Evolutionary conservation across 2,329 filamentous ascomycete genomes (phyloP), one percentile per base, ranked within the genome.

Genomic region (Diaporthe caulivora): DNA sequence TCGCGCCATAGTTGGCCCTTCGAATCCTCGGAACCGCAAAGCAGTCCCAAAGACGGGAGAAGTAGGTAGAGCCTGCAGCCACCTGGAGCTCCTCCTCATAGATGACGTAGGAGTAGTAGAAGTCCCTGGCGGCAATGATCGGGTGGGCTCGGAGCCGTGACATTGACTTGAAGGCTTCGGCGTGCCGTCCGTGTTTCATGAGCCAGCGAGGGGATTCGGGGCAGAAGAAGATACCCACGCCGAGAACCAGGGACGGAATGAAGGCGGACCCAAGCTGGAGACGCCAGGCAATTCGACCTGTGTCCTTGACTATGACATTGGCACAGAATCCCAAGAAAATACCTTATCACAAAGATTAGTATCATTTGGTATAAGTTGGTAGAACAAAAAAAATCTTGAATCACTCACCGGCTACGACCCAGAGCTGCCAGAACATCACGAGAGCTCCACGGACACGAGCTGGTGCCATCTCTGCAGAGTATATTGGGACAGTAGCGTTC

Each of bases 1-100:
- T 93, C 0, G 94, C 93, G 8, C 94, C 94, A 40, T 93, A 86
- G 4, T 92, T 95, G 3, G 95, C 95, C 53, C 92, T 88, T 18
- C 92, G 89, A 15, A 93, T 86, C 60, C 93, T 89, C 1, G 92
- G 91, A 72, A 94, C 88, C 15, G 90, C 93, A 78, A 94, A 93
- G 1, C 92, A 84, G 79, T 94, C 89, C 49, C 87, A 77, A 76
- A 94, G 91, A 21, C 92, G 89, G 29, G 85, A 88, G 65, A 90
- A 44, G 78, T 93, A 92, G 81, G 87, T 92, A 77, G 83, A 88
- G 8, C 86, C 78, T 1, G 65, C 64, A 4, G 65, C 34, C 42
- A 81, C 83, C 26, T 86, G 81, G 40, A 90, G 80, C 74, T 87
- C 82, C 26, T 83, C 80, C 80, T 94, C 92, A 29, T 73, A 73